These are phyloP conservation scores for Effrenium voratum DNA, from an alignment of 73 alveolate species.

Conservation along the genomic window DNA sequence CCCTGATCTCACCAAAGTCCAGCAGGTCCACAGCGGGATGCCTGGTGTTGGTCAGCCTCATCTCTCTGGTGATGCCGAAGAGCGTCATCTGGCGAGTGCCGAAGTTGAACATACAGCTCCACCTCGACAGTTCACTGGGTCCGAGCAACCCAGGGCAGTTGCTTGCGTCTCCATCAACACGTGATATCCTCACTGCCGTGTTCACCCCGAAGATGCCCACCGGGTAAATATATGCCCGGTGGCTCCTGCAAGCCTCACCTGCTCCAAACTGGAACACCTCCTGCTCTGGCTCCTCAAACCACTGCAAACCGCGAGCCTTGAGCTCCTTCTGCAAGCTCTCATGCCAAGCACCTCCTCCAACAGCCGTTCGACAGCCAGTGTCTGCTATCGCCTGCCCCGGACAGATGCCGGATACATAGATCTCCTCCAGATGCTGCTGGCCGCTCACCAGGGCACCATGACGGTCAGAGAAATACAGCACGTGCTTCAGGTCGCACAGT, in stretches of 20 bases:
- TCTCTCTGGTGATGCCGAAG: background rate
- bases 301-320: background rate
- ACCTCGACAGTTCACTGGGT: background rate
- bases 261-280: background rate
- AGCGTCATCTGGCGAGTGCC: background rate
- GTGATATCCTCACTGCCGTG: background rate
- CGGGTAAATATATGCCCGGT: background rate
- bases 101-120: background rate
- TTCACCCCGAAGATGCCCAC: background rate
- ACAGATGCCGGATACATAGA: background rate
- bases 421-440: background rate
- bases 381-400: too few relatives aligned
- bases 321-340: background rate
- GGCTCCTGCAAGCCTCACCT: background rate
- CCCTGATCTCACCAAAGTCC: background rate
- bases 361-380: background rate
- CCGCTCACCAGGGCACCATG: background rate
- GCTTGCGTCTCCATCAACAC: background rate
- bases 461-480: background rate
- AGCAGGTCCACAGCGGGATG: conserved; percentile 6
- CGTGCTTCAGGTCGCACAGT: background rate
- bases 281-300: background rate
- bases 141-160: background rate
- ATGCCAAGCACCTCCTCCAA: background rate
- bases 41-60: background rate